Evolutionary conservation across 495 filamentous ascomycete genomes (phyloP).

Genomic region (Penicillium subrubescens): DNA sequence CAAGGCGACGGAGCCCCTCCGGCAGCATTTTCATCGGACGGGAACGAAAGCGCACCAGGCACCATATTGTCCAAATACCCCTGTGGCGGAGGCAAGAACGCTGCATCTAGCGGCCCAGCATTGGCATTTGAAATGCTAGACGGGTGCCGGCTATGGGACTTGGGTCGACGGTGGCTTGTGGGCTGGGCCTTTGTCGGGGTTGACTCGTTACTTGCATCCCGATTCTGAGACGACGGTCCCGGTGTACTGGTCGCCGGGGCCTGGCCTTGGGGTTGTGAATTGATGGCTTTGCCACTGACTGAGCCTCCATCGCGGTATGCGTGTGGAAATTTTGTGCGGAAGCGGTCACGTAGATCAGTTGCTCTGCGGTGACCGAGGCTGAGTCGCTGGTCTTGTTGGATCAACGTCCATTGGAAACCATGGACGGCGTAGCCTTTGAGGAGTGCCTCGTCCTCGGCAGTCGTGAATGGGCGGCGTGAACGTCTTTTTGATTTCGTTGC

Average conservation of each 20-base stretch:
- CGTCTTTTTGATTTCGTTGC: slow-evolving; percentile 41
- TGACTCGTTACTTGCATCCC: slow-evolving; percentile 10
- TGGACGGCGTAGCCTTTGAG: slow-evolving; percentile 73
- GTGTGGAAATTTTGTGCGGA: slow-evolving; percentile 78
- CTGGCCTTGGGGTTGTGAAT: slow-evolving; percentile 1
- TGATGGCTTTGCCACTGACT: slow-evolving; percentile 37
- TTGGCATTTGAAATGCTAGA: slow-evolving; percentile 20
- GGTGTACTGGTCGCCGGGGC: slow-evolving; percentile 1
- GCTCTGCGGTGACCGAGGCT: slow-evolving; percentile 67
- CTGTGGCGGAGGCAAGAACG: slow-evolving; percentile 38
- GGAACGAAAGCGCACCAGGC: slow-evolving; percentile 31
- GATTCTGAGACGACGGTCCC: slow-evolving; percentile 15
- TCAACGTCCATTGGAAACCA: slow-evolving; percentile 79
- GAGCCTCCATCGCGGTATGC: slow-evolving; percentile 61
- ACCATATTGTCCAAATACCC: slow-evolving; percentile 26
- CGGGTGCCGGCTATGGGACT: slow-evolving; percentile 19
- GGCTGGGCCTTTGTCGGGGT: slow-evolving; percentile 18
- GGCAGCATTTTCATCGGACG: slow-evolving; percentile 37
- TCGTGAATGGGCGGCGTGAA: slow-evolving; percentile 63
- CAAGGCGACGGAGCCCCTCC: slow-evolving; percentile 30
- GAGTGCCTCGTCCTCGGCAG: slow-evolving; percentile 75
- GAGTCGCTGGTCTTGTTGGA: slow-evolving; percentile 70
- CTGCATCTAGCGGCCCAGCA: slow-evolving; percentile 29
- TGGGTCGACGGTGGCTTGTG: slow-evolving; percentile 5
- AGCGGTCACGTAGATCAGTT: slow-evolving; percentile 80